Base-by-base conservation (phyloP, 768 basidiomycete species). In the Termitomyces eurrhizus region DNA sequence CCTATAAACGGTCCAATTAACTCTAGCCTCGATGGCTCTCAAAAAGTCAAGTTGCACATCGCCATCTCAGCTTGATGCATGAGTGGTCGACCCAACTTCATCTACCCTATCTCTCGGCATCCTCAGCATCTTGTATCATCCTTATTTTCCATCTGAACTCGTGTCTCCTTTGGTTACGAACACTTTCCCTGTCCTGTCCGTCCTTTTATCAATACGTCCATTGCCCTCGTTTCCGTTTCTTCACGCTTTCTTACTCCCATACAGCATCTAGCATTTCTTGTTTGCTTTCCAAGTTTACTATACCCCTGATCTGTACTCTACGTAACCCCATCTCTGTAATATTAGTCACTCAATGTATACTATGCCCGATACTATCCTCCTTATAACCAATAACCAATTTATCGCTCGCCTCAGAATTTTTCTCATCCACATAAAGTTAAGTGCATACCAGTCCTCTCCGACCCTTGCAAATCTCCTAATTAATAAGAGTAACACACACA, bases 11-110 rank as follows among this genome's bases (percentile, higher is more conserved):
- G 51, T 49, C 33, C 7, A 21, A 52, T 45, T 50, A 18, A 8
- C 35, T 41, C 21, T 21, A 18, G 36, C 35, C 21, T 41, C 3
- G 16, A 37, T 8, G 21, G 4, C 9, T 37, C 2, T 7, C 2
- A 24, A 33, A 32, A 4, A 4, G 2, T 3, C 14, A 32, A 11
- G 35, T 26, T 8, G 33, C 50, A 46, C 16, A 36, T 13, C 24
- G 26, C 33, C 35, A 33, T 45, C 58, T 52, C 58, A 45, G 51
- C 59, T 60, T 32, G 59, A 60, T 49, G 59, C 37, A 54, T 60
- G 59, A 52, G 52, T 13, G 32, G 32, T 44, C 42, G n/a, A 11
- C 42, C n/a, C n/a, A 21, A 42, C 26, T 39, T 26, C 36, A 9
- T 21, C 37, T 29, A 29, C 4, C 39, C 35, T 2, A 9, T 8